Evolutionary conservation across 306 rosid species (phyloP).

Genomic region (Potentilla sterilis): DNA sequence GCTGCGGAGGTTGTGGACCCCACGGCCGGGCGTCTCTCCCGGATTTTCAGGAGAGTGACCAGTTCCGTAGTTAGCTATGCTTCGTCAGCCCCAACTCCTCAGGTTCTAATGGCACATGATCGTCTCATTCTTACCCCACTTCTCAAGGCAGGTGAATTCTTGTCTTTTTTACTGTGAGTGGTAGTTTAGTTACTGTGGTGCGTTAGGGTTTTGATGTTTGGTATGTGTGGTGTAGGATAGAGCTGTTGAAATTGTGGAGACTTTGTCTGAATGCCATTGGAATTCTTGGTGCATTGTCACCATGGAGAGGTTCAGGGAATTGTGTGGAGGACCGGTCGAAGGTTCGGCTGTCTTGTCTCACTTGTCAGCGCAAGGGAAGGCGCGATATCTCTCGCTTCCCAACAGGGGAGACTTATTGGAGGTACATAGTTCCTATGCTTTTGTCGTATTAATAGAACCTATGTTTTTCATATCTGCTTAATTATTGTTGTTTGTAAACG

Average conservation of each 20-base stretch:
- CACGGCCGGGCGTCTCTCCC: conserved; percentile 47
- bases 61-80: conserved; percentile 35
- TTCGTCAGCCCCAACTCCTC: conserved; percentile 18
- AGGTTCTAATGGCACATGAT: conserved; percentile 40
- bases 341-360: conserved; percentile 65
- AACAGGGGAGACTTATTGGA: conserved; percentile 53
- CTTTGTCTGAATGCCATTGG: conserved; percentile 70
- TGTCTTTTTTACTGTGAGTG: background rate
- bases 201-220: background rate
- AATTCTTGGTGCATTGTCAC: conserved; percentile 59
- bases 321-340: conserved; percentile 65
- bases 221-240: conserved; percentile 50
- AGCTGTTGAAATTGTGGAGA: conserved; percentile 54
- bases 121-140: conserved; percentile 41
- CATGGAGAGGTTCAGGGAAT: conserved; percentile 59
- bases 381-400: conserved; percentile 47
- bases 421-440: conserved; percentile 35
- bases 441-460: too few species aligned
- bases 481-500: too few species aligned
- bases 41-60: conserved; percentile 43
- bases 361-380: conserved; percentile 62
- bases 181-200: background rate
- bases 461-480: too few species aligned
- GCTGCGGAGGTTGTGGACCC: conserved; percentile 58
- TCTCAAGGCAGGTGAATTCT: conserved; percentile 47